Base-by-base conservation (phyloP, 2,329 filamentous ascomycete species). In the Claviceps sp. region DNA sequence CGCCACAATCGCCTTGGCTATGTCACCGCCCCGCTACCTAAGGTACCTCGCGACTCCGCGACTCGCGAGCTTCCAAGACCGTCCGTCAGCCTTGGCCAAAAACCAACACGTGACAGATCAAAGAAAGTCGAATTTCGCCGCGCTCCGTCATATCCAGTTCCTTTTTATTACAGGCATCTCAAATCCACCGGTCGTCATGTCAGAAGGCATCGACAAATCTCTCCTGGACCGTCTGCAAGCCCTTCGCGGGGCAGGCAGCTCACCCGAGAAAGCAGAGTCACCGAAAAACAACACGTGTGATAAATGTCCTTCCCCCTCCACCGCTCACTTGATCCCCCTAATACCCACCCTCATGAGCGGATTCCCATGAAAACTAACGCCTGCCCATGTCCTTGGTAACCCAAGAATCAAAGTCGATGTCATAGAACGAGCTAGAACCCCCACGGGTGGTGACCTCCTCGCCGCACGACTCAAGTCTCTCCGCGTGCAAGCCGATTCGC, bases 181-280 rank as follows among this genome's bases (percentile, higher is more conserved):
- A 11, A 45, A 14, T 5, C 29, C 45, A n/a, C 17, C 34, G 29
- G 40, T 13, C 6, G 13, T 39, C 34, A 69, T 69, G 67, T 59
- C 64, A 6, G 59, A 65, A 53, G 61, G 65, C 37, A 51, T 68
- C 34, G 76, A 79, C 57, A 70, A 66, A 54, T 71, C 71, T 20
- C 65, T 81, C 23, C 64, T 80, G 22, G 72, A 76, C 52, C 72
- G 78, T 34, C 67, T 81, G 34, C 77, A 77, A 49, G 77, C 77
- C 9, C 65, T 81, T 39, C 63, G 66, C 47, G 66, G 65, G 22
- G 55, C 57, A 23, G 61, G 57, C 54, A 55, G 58, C 71, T 72
- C 61, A 59, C 64, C 55, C 57, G 42, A 52, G 29, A 52, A 50
- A 22, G 52, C 23, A 26, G 39, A 9, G 16, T 9, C 50, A 16